Evolutionary conservation across 352 stramenopile species (phyloP), one percentile per base, ranked within the genome.

Genomic region (Phytopythium sindhum): DNA sequence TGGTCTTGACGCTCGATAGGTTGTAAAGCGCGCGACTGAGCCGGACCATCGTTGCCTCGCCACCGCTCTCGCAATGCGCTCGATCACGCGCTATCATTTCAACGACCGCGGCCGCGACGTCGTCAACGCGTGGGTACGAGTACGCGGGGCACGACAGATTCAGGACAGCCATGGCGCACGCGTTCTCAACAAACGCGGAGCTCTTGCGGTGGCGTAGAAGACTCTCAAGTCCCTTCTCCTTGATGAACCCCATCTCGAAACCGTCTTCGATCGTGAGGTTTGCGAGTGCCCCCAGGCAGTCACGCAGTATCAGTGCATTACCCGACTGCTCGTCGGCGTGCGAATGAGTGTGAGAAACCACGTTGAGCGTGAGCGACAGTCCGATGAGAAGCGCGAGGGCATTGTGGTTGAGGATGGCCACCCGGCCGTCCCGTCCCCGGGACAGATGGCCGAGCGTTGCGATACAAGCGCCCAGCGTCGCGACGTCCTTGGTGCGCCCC

Each of bases 221-320:
- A 28, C 70, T 80, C 21, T 89, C 81, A 45, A 92, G 80, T 14
- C 67, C 80, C 58, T 90, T 92, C 24, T 92, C 84, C 62, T 89
- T 88, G 54, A 92, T 79, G 60, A 90, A 88, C 0, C 71, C 65
- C 50, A 69, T 76, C 65, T 92, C 84, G 39, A 74, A 78, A 17
- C 77, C 74, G 52, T 92, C 84, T 42, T 92, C 81, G 31, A 92
- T 90, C 35, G 81, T 92, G 21, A 90, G 57, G 45, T 92, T 92
- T 3, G 81, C 78, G n/a, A 90, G 66, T 23, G 72, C 85, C 23
- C 66, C 69, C n/a, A 89, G 48, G 23, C 73, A 81, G 48, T 86
- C 84, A 48, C 72, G 66, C 17, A 81, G 42, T n/a, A 81, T 21
- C 3, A 70, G 26, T 7, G 33, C 35, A 4, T 14, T 45, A 2